phyloP scores from a whole-genome alignment of 768 basidiomycete species.

The Boletus tomentosulus region DNA sequence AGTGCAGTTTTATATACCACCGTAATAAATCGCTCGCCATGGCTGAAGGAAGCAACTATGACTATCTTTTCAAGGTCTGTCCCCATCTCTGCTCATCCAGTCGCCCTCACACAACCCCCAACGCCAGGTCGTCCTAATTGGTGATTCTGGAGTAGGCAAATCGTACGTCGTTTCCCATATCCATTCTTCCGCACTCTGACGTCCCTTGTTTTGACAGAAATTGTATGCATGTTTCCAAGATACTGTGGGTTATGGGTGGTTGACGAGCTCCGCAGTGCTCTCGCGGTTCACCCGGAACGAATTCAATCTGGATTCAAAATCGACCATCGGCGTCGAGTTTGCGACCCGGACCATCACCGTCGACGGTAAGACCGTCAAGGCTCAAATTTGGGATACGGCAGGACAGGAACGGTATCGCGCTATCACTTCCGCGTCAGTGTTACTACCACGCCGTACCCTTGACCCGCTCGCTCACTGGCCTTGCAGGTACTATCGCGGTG shows the following conservation, averaged over 20 bases:
- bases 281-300: constrained; percentile 99
- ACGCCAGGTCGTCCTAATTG: constrained; percentile 90
- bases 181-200: neutral
- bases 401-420: constrained; percentile 98
- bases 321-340: constrained; percentile 99
- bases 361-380: constrained; percentile 96
- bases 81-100: neutral
- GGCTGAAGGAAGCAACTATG: constrained; percentile 95
- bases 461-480: neutral
- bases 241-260: neutral
- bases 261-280: constrained; percentile 60
- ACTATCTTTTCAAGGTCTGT: constrained; percentile 94
- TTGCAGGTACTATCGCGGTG: constrained; percentile 92
- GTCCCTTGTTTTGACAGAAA: constrained; percentile 26
- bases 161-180: constrained; percentile 64
- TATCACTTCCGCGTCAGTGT: constrained; percentile 86
- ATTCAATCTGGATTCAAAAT: constrained; percentile 99
- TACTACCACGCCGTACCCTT: neutral
- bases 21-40: constrained; percentile 38
- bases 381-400: constrained; percentile 99
- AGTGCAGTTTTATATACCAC: constrained; percentile 5
- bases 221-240: constrained; percentile 21
- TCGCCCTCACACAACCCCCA: neutral
- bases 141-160: constrained; percentile 99
- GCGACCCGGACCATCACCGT: constrained; percentile 95